Conservation (phyloP, 768 basidiomycete species). For the Sistotremastrum niveocremeum region DNA sequence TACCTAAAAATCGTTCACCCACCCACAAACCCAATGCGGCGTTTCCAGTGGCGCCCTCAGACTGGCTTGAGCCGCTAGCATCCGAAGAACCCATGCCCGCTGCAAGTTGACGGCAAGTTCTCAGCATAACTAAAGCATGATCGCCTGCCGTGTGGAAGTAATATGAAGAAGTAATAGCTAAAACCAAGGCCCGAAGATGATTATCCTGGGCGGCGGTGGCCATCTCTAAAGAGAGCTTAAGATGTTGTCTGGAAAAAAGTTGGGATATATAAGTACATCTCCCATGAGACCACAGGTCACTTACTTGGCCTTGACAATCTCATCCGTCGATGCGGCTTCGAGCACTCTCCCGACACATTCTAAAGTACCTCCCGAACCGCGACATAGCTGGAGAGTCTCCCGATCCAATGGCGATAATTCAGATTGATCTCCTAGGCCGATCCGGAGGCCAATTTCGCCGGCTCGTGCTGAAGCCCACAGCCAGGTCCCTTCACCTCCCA, state of each 20-base stretch:
- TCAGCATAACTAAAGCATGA: conserved; percentile 55
- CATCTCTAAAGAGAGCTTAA: conserved; percentile 46
- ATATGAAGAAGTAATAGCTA: conserved; percentile 55
- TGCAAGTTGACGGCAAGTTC: conserved; percentile 55
- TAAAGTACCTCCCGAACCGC: conserved; percentile 37
- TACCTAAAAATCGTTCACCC: conserved; percentile 55
- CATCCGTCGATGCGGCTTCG: conserved; percentile 33
- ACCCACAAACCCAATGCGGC: conserved; percentile 58
- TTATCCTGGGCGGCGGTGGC: conserved; percentile 52
- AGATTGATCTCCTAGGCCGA: conserved; percentile 23
- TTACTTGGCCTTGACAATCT: conserved; percentile 52
- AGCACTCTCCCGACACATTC: conserved; percentile 41
- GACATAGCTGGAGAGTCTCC: conserved; percentile 30
- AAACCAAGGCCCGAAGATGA: conserved; percentile 54
- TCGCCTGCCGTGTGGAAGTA: conserved; percentile 57
- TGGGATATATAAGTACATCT: background rate
- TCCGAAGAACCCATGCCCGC: conserved; percentile 49
- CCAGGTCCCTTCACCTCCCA: conserved; percentile 29
- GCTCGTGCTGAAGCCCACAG: conserved; percentile 35
- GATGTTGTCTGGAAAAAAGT: conserved; percentile 30
- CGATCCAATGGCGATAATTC: conserved; percentile 10
- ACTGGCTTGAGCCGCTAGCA: conserved; percentile 3
- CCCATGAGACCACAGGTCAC: conserved; percentile 12
- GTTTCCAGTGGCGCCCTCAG: conserved; percentile 30
- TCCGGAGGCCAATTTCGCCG: conserved; percentile 35